Conservation (phyloP, 192 early-diverging fungal species). For the Umbelopsis ramanniana region DNA sequence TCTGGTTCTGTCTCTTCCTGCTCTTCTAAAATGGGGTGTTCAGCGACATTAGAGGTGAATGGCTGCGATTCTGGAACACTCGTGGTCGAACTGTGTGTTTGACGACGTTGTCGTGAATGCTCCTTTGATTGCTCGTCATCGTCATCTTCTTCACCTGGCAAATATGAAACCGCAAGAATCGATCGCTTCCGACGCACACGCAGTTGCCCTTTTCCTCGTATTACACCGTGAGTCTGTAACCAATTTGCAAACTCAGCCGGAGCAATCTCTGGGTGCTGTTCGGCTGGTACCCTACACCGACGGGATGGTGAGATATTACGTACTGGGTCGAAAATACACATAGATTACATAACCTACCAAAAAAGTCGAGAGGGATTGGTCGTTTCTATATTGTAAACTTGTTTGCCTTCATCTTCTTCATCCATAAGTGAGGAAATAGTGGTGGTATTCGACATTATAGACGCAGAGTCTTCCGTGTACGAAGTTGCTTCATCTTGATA, state of each 20-base stretch:
- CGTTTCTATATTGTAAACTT: slow-evolving; percentile 13
- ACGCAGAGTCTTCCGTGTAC: slow-evolving; percentile 4
- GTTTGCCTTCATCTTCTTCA: slow-evolving; percentile 16
- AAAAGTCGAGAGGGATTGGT: slow-evolving; percentile 23
- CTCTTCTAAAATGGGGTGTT: neutral
- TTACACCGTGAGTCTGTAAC: slow-evolving; percentile 20
- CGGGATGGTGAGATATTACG: neutral
- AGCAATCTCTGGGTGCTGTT: slow-evolving; percentile 30
- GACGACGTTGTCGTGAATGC: neutral
- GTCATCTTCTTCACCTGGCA: neutral
- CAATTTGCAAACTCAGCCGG: slow-evolving; percentile 30
- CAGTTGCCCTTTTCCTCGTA: neutral
- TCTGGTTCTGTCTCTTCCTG: neutral
- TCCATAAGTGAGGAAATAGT: slow-evolving; percentile 22
- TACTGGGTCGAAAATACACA: neutral
- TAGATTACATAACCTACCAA: slow-evolving; percentile 9
- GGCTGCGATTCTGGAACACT: neutral
- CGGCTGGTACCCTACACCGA: slow-evolving; percentile 27
- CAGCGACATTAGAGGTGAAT: neutral
- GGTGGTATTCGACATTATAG: slow-evolving; percentile 4
- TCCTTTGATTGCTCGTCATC: neutral
- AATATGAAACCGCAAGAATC: slow-evolving; percentile 3
- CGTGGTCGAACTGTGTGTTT: neutral
- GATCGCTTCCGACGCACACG: slow-evolving; percentile 20
- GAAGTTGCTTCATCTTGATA: neutral